Evolutionary conservation across 176 grass and related monocot genomes (phyloP), one percentile per base, ranked within the genome.

Genomic region (Oryza nivara): DNA sequence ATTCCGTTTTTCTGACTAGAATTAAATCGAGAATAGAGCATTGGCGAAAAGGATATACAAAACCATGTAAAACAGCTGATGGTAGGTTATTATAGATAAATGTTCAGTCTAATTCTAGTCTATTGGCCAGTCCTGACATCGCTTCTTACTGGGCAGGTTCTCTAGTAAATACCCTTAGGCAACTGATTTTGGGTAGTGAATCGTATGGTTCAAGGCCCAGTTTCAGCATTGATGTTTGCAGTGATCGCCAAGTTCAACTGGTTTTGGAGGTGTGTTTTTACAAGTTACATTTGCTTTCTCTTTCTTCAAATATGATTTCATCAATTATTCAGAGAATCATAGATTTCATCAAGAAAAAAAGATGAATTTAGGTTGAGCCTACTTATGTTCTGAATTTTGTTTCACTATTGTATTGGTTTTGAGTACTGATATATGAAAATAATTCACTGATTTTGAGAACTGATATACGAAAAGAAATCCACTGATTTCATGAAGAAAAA

Each of bases 141-240:
- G 38, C 74, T 26, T 83, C 34, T 78, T 82, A 46, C 32, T 67
- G 52, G 72, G 74, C 80, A 94, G 92, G 15, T 30, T 80, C 70
- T 83, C 77, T 93, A 35, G 56, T 91, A 64, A 83, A 54, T 61
- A 89, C 93, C 35, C 91, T 98, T 32, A 88, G 87, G 72, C 78
- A 86, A 70, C 45, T 98, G 67, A 89, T 98, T 85, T 82, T 89
- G 72, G 89, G 91, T 16, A 58, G 63, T 54, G 90, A 95, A 79
- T 65, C 70, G 68, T 95, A 93, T 90, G 91, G 93, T 77, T 87
- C 91, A 43, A 95, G 96, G 79, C 96, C 96, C 30, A 95, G 89
- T 75, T 79, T 93, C 69, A 89, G 56, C 35, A 90, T 98, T 52
- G 85, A 93, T 90, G 89, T 98, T 44, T 92, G 93, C 70, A 90